phyloP scores from a whole-genome alignment of 2,329 filamentous ascomycete species.

The Talaromyces sp. region DNA sequence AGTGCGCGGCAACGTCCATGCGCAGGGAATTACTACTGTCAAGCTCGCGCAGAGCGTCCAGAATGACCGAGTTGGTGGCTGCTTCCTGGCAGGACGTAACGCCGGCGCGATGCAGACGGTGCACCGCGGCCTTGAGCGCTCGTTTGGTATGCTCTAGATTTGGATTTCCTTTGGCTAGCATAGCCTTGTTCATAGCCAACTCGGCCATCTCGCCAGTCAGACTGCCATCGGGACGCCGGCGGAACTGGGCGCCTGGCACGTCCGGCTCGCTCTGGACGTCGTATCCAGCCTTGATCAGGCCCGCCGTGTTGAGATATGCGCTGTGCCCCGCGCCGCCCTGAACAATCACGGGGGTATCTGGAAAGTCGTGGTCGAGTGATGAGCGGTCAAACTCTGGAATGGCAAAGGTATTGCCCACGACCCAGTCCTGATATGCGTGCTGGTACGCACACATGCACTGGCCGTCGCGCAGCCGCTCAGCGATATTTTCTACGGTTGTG shows the following conservation, averaged over 20 bases:
- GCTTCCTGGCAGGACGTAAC: slow-evolving; percentile 31
- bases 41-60: slow-evolving; percentile 23
- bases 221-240: slow-evolving; percentile 21
- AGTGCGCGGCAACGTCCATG: slow-evolving; percentile 23
- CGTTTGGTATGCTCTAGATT: slow-evolving; percentile 20
- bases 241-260: slow-evolving; percentile 18
- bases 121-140: slow-evolving; percentile 20
- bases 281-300: slow-evolving; percentile 22
- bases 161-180: slow-evolving; percentile 18
- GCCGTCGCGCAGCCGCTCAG: slow-evolving; percentile 20
- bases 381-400: slow-evolving; percentile 18
- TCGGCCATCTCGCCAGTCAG: slow-evolving; percentile 28
- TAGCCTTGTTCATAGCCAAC: slow-evolving; percentile 19
- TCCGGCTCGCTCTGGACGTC: slow-evolving; percentile 18
- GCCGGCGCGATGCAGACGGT: slow-evolving; percentile 21
- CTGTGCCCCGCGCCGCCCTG: slow-evolving; percentile 25
- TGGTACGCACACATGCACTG: slow-evolving; percentile 24
- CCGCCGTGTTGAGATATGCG: slow-evolving; percentile 24
- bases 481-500: slow-evolving; percentile 19
- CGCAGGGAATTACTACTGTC: slow-evolving; percentile 21
- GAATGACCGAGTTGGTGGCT: slow-evolving; percentile 21
- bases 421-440: slow-evolving; percentile 19
- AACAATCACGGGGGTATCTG: slow-evolving; percentile 26
- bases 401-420: slow-evolving; percentile 18
- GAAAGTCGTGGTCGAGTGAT: slow-evolving; percentile 23